Percentiles rank a stretch among this genome's conserved stretches.
Evolutionary conservation across 2,329 filamentous ascomycete genomes (phyloP).

Genomic region (Diaporthe longicolla): DNA sequence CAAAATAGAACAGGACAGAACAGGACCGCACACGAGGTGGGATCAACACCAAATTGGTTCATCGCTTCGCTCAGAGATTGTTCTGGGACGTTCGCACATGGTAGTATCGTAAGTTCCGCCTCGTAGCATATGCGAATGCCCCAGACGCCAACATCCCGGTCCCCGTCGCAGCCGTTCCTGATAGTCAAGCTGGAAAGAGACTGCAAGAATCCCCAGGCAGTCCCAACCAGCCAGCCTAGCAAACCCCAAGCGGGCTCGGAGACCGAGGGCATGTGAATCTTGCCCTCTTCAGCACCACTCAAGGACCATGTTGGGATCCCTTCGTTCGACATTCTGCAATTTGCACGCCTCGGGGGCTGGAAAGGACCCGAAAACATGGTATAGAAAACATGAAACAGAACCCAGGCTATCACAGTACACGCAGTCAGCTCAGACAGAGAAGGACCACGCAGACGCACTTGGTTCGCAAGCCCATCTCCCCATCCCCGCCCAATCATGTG

Average conservation of each 20-base stretch:
- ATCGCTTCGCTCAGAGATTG: no score
- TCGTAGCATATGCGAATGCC: conserved; percentile 2
- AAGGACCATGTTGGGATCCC: neutral
- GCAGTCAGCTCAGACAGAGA: neutral
- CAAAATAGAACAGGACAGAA: neutral
- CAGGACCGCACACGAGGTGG: neutral
- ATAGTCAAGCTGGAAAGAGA: neutral
- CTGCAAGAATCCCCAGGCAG: neutral
- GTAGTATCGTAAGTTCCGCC: neutral
- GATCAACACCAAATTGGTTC: neutral
- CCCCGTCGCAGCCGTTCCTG: neutral
- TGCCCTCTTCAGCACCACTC: neutral
- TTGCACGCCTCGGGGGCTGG: neutral
- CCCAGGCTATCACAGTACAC: conserved; percentile 19
- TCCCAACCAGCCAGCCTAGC: neutral
- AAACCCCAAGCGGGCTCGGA: neutral
- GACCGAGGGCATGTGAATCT: neutral
- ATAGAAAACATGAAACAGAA: conserved; percentile 15
- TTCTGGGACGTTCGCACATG: no score
- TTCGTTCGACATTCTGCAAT: neutral
- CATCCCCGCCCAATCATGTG: conserved; percentile 5
- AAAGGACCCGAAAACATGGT: neutral
- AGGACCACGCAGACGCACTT: conserved; percentile 12
- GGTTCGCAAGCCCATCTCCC: neutral
- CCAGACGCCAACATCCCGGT: no score